phyloP scores from a whole-genome alignment of 352 stramenopile genomes.

The Pythium utonaiense region DNA sequence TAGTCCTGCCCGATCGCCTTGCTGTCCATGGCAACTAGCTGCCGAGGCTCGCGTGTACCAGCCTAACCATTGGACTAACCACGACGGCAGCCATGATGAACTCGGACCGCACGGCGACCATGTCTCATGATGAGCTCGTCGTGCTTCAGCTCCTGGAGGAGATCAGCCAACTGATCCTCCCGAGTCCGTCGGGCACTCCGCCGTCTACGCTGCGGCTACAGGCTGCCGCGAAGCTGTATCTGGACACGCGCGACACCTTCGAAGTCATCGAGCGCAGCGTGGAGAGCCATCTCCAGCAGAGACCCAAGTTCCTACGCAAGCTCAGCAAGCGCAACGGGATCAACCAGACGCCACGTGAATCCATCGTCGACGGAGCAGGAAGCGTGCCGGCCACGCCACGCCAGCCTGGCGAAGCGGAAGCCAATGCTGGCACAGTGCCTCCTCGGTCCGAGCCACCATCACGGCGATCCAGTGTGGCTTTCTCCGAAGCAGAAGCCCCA shows the following conservation, averaged over 20 bases:
- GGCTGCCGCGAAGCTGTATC: constrained; percentile 67
- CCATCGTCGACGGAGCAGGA: neutral
- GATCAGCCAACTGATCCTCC: constrained; percentile 44
- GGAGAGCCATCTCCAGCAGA: constrained; percentile 34
- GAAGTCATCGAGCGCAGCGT: constrained; percentile 58
- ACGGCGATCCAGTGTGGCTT: constrained; percentile 4
- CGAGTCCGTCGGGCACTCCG: constrained; percentile 26
- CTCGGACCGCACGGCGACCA: neutral
- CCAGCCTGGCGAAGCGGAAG: neutral
- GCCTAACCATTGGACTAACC: neutral
- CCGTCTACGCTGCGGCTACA: constrained; percentile 29
- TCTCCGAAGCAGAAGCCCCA: neutral
- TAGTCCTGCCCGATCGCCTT: no score
- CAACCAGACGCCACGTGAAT: constrained; percentile 15
- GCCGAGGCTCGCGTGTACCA: neutral
- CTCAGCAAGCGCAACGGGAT: constrained; percentile 41
- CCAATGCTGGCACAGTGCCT: neutral
- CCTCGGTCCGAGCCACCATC: constrained; percentile 1
- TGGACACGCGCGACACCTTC: constrained; percentile 73
- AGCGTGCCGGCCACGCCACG: constrained; percentile 2
- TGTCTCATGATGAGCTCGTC: constrained; percentile 43
- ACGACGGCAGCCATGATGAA: neutral
- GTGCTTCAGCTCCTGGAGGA: constrained; percentile 70
- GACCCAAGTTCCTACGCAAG: constrained; percentile 47
- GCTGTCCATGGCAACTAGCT: neutral